Base-by-base conservation (phyloP, 2,329 filamentous ascomycete genomes). In the Fusarium chlamydosporum region DNA sequence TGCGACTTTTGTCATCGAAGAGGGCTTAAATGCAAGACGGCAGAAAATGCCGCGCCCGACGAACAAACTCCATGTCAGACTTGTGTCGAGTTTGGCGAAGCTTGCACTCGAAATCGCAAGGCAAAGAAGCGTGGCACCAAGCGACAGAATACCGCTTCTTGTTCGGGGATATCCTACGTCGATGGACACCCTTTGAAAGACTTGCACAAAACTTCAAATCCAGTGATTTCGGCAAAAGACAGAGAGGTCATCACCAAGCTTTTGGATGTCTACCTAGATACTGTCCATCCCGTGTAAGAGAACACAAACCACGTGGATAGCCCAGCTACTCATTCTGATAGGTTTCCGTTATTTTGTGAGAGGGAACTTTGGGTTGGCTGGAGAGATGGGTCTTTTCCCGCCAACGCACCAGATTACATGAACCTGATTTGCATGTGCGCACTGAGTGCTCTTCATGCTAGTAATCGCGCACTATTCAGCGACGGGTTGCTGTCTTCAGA, bases 381-480 rank as follows among this genome's bases (percentile, higher is more conserved):
- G 50, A 20, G 38, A 42, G 50, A 53, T 12, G 37, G 13, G 6
- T 29, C 34, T 20, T 53, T 53, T 7, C 50, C 38, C 8, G 29
- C 37, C 15, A n/a, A 13, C 4, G 10, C 37, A 2, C 33, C 37
- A 13, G 50, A 53, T 13, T 42, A 53, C 7, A 53, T 53, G 50
- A 53, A 42, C 4, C 18, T 53, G 10, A 20, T 53, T 5, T 53
- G 50, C 27, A 53, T 53, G 50, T 53, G 50, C 12, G 50, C 38
- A 16, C 37, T 53, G n/a, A 42, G 50, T 23, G 50, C 50, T 10
- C 38, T 53, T 7, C 50, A 42, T 10, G 37, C 50, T 8, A 53
- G 42, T 31, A 42, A 34, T n/a, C 37, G 50, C 18, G 50, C 50
- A 5, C 23, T 53, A 9, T 42, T 53, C 11, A 53, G 37, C 12